Evolutionary conservation across 2,329 filamentous ascomycete species (phyloP), one percentile per base, ranked within the genome.

Genomic region (Colletotrichum sidae): DNA sequence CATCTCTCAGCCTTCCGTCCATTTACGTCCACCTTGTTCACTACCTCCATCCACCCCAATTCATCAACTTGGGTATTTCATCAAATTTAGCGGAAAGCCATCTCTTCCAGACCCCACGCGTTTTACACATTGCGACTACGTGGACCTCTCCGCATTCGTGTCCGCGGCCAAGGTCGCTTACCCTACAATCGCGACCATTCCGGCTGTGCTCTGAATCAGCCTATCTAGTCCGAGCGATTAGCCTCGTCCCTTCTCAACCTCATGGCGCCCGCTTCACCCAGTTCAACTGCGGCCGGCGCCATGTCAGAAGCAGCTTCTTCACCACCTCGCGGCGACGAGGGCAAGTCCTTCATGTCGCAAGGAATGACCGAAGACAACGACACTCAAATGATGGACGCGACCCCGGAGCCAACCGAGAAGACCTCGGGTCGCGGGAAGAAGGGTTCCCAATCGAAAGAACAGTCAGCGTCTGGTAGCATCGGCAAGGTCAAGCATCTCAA

Each of bases 401-500:
- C 79, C 15, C 80, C 81, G 37, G 82, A 85, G 44, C 77, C 79
- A 38, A 73, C 68, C 65, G 81, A 75, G 70, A 83, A 80, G 71
- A 72, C 75, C 5, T 54, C 53, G 34, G 66, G 75, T 6, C 76
- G 77, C 15, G 70, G 74, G 50, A 80, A 78, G 62, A 80, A 78
- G 59, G 67, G 67, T 17, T 73, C 74, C 52, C 73, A 76, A 50
- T 71, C 68, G 55, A 79, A 77, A 57, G 78, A 78, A 41, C 69
- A 72, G 52, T 76, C 75, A 58, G 72, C 73, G 44, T 76, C 78
- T 56, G 75, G 74, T 62, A 75, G 80, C 58, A 79, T 87, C 55
- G 86, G 86, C 70, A 96, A 96, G 81, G 93, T 96, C 63, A 82
- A 91, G 57, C 92, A 96, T 76, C 80, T 96, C 56, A 96, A 96